Percentiles rank a stretch among this genome's conserved stretches.
Conservation (phyloP, 345 rosid genomes). For the Carallia brachiata region DNA sequence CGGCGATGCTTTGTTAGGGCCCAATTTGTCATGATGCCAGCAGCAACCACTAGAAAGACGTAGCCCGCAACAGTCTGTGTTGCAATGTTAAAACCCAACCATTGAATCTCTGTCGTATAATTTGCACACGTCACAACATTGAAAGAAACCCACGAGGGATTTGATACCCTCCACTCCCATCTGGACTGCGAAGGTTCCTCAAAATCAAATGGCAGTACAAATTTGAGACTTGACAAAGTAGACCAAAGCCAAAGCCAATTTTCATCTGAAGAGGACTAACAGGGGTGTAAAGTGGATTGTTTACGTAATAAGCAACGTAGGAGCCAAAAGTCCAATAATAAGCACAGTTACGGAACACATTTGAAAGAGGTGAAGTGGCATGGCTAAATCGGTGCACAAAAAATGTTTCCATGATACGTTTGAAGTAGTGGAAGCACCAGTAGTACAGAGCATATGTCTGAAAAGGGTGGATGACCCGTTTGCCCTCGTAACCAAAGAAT, state of each 20-base stretch:
- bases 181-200: constrained; percentile 71
- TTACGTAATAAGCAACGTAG: constrained; percentile 84
- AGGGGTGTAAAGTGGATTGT: constrained; percentile 94
- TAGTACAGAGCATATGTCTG: constrained; percentile 92
- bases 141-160: constrained; percentile 91
- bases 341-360: constrained; percentile 92
- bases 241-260: constrained; percentile 87
- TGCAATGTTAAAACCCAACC: constrained; percentile 95
- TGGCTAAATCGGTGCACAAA: constrained; percentile 92
- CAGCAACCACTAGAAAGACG: constrained; percentile 72
- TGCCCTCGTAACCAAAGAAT: constrained; percentile 65
- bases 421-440: constrained; percentile 96
- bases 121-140: constrained; percentile 97
- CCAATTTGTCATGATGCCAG: constrained; percentile 93
- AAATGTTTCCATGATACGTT: constrained; percentile 93
- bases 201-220: constrained; percentile 86
- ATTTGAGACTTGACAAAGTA: constrained; percentile 76
- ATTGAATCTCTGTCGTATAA: constrained; percentile 94
- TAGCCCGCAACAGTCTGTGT: constrained; percentile 94
- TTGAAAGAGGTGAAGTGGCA: constrained; percentile 85
- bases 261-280: constrained; percentile 86
- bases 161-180: constrained; percentile 81
- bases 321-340: constrained; percentile 93
- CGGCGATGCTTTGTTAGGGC: constrained; percentile 95
- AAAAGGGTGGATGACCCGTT: constrained; percentile 67